Base-by-base conservation (phyloP, 306 rosid genomes). In the Pyrus pyrifolia region DNA sequence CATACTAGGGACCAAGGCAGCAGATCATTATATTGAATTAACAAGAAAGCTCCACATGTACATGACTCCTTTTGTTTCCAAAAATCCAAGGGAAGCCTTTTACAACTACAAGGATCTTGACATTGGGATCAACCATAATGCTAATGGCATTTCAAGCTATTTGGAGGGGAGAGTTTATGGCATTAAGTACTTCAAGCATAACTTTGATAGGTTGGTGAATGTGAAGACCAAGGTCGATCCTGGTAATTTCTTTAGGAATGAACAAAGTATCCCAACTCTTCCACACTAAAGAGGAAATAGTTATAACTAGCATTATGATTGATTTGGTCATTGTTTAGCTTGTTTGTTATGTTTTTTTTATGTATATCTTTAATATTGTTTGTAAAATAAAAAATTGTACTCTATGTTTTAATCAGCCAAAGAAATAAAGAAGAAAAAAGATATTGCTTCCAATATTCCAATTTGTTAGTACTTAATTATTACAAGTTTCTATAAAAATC, bases 191-290 rank as follows among this genome's bases (percentile, higher is more conserved):
- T 91, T 87, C 74, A 42, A 62, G 57, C 86, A 80, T 11, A 91
- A 91, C 53, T 88, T 86, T 59, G 27, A 86, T 29, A 86, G 85
- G 74, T 83, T 91, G 86, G 93, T 88, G 65, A 73, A 76, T 18
- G 81, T 85, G 13, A 89, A 89, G 84, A 86, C 85, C 6, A 77
- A 44, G 78, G 88, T 89, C 68, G 97, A 91, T 83, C 94, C 92
- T 25, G 42, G 9, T 6, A 88, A 88, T 59, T 88, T 89, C 86
- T 91, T 91, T 23, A 82, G 88, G 79, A 79, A 76, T 52, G 94
- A 89, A 62, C 97, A 91, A 38, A 89, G 94, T 69, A 86, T 91
- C 44, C 94, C 94, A 1, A 46, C 78, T 55, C 74, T 63, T 64
- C 71, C 71, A 11, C 21, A 12, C 29, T 14, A 59, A 23, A 23